These are phyloP conservation scores for Fusarium palustre DNA, from an alignment of 2,329 filamentous ascomycete species.

Conservation along the genomic window DNA sequence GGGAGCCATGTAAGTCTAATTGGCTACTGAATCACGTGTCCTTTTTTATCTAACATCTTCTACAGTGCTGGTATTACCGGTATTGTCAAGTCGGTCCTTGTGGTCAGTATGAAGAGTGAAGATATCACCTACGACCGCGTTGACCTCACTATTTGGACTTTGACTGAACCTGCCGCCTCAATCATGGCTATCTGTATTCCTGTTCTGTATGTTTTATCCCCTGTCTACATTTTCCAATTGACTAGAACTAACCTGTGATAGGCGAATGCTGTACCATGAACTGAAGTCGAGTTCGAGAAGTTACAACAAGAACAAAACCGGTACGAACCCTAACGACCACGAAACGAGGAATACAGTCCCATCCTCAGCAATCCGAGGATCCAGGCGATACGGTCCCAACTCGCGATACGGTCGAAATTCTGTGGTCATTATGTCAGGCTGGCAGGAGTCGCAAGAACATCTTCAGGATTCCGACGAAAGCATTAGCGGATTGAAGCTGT, in stretches of 20 bases:
- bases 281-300: slow-evolving; percentile 49
- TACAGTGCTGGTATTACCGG: slow-evolving; percentile 49
- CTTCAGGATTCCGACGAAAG: slow-evolving; percentile 42
- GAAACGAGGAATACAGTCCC: slow-evolving; percentile 11
- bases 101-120: slow-evolving; percentile 48
- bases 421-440: slow-evolving; percentile 51
- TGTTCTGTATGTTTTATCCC: slow-evolving; percentile 44
- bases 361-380: slow-evolving; percentile 7
- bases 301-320: slow-evolving; percentile 44
- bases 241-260: slow-evolving; percentile 21
- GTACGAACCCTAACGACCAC: slow-evolving; percentile 20
- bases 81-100: slow-evolving; percentile 52
- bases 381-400: slow-evolving; percentile 34
- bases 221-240: rapidly evolving
- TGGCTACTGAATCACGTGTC: rapidly evolving
- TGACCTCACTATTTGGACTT: slow-evolving; percentile 53
- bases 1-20: slow-evolving; percentile 48
- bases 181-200: slow-evolving; percentile 54
- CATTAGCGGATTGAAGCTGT: slow-evolving; percentile 6
- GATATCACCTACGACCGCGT: slow-evolving; percentile 52
- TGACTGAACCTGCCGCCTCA: slow-evolving; percentile 51
- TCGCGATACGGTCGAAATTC: slow-evolving; percentile 49
- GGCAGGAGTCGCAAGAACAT: slow-evolving; percentile 51
- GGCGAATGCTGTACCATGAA: slow-evolving; percentile 52
- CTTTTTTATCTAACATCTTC: neutral